A percentile compares a stretch with the other conserved stretches of the same genome.
Conservation (phyloP, 2,329 filamentous ascomycete species). For the Hypoxylon sp. region DNA sequence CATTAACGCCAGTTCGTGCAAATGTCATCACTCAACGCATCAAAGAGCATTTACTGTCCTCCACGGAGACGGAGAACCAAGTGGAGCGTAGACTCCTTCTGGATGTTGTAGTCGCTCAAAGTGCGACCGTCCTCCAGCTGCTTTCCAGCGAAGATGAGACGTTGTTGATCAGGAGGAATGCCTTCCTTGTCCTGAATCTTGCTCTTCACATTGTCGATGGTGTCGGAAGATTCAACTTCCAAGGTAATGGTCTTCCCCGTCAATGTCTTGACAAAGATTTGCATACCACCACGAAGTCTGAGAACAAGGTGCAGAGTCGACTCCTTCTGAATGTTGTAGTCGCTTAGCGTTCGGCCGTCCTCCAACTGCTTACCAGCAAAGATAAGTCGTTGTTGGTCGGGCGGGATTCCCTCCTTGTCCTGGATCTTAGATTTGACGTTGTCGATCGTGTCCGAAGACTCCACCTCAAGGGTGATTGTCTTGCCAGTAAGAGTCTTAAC, state of each 20-base stretch:
- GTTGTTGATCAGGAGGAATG: conserved; percentile 79
- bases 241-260: conserved; percentile 80
- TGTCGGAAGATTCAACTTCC: conserved; percentile 77
- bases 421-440: conserved; percentile 96
- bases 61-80: conserved; percentile 79
- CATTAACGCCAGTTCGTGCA: conserved; percentile 52
- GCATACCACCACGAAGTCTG: conserved; percentile 85
- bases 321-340: conserved; percentile 98
- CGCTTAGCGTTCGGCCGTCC: conserved; percentile 89
- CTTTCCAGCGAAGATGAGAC: conserved; percentile 79
- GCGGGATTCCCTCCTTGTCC: conserved; percentile 93
- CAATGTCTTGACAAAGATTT: conserved; percentile 80
- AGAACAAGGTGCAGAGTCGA: conserved; percentile 86
- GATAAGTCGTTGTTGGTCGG: conserved; percentile 94
- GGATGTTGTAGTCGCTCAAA: conserved; percentile 90
- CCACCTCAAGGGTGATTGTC: conserved; percentile 93
- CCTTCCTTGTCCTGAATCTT: conserved; percentile 83
- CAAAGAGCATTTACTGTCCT: conserved; percentile 64
- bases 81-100: conserved; percentile 82
- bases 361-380: conserved; percentile 95
- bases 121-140: conserved; percentile 83
- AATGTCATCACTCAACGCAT: conserved; percentile 46
- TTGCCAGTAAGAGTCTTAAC: conserved; percentile 92
- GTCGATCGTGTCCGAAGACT: conserved; percentile 91
- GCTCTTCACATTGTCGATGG: conserved; percentile 78